These are phyloP conservation scores for Suhomyces sp. DNA, from an alignment of 805 yeast genomes.

Conservation along the genomic window DNA sequence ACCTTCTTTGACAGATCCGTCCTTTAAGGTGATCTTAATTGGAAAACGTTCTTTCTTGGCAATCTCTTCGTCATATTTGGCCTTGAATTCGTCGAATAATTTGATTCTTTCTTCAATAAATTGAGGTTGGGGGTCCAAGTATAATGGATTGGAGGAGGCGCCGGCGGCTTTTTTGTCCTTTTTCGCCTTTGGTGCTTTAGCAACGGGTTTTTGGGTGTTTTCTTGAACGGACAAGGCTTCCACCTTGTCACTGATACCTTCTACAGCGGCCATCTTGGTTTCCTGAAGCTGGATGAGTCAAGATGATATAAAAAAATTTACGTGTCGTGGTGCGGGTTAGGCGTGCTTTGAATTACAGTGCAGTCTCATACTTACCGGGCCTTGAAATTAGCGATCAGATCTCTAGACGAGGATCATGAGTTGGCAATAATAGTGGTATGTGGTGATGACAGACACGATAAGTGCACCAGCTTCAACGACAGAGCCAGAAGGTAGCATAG, in stretches of 20 bases:
- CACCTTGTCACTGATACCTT: slow-evolving; percentile 44
- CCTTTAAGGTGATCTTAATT: slow-evolving; percentile 79
- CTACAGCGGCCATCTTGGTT: slow-evolving; percentile 13
- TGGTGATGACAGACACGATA: neutral
- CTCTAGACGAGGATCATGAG: neutral
- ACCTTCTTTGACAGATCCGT: slow-evolving; percentile 77
- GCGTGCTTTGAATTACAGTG: neutral
- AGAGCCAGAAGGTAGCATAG: neutral
- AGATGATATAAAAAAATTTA: neutral
- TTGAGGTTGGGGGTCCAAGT: slow-evolving; percentile 74
- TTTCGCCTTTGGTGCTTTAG: slow-evolving; percentile 18
- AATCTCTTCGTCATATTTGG: slow-evolving; percentile 68
- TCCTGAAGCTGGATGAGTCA: neutral
- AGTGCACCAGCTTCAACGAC: neutral
- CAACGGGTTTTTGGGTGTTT: slow-evolving; percentile 8
- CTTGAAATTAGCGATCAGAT: neutral
- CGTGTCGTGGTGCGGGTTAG: neutral
- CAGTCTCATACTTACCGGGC: neutral
- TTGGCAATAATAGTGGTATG: neutral
- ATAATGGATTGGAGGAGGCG: slow-evolving; percentile 30
- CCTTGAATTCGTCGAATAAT: slow-evolving; percentile 77
- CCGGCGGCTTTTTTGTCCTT: slow-evolving; percentile 40
- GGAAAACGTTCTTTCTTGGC: slow-evolving; percentile 57
- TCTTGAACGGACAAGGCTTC: slow-evolving; percentile 40
- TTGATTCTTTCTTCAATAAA: slow-evolving; percentile 77